Base-by-base conservation (phyloP, 805 yeast genomes). In the Candida caryicola region DNA sequence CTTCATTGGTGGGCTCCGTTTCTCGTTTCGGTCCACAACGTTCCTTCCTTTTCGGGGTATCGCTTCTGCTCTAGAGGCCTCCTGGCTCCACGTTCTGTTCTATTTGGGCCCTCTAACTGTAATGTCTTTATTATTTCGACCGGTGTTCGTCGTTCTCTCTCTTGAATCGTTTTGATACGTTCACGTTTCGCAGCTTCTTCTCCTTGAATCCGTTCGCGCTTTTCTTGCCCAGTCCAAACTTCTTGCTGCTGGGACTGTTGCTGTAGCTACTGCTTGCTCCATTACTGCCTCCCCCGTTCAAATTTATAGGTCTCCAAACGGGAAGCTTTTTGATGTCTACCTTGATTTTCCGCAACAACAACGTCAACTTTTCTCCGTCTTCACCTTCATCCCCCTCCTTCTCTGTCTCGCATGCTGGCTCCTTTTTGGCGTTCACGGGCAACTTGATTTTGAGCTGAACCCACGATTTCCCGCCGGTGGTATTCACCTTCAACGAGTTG, bases 281-380 rank as follows among this genome's bases (percentile, higher is more conserved):
- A 21, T 10, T 21, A 21, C 25, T 21, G 7, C 25, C 45, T 14
- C 36, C 27, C 3, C 37, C 41, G 27, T 40, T 45, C 34, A 43
- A 32, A 19, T 44, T 52, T 6, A 49, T 46, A 1, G 63, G 61
- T 21, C 48, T 53, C 63, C 63, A 58, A 3, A 54, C 37, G 1
- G 60, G 61, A 23, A 58, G 39, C 33, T 49, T 41, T 23, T 45
- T 49, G 14, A 53, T 46, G 31, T 58, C 63, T 13, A 58, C 61
- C 33, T 54, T 55, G n/a, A 58, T 37, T 29, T 53, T 55, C 9
- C 39, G 36, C 40, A 34, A 31, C 6, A 29, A 17, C 12, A 34
- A 30, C 12, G 16, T 8, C 7, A 15, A 10, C 5, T 29, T 15
- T 13, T 26, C 29, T 3, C 18, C 23, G 14, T 34, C 23, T 8